These are phyloP conservation scores for Francoa sonchifolia DNA, from an alignment of 441 rosid species.

Conservation along the genomic window DNA sequence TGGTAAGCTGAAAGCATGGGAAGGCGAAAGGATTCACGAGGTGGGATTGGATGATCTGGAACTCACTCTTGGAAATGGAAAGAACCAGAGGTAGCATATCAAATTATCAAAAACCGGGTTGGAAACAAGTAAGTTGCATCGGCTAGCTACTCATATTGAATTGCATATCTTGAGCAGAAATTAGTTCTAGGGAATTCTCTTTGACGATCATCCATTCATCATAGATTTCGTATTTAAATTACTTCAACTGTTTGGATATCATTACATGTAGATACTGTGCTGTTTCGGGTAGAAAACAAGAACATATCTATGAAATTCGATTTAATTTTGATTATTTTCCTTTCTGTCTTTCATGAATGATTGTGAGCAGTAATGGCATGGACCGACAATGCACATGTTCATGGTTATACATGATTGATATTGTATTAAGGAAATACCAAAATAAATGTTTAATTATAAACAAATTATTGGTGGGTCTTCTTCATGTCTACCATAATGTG, in stretches of 20 bases:
- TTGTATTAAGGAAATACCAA: no score
- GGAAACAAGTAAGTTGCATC: constrained; percentile 1
- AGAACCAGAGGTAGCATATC: constrained; percentile 35
- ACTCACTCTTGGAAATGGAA: constrained; percentile 80
- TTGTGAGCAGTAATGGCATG: no score
- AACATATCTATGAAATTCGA: no score
- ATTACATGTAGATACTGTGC: constrained; percentile 2
- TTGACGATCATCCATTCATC: not conserved
- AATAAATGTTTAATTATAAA: no score
- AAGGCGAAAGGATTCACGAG: constrained; percentile 95
- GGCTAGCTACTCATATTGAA: constrained; percentile 6
- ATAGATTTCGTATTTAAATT: not conserved
- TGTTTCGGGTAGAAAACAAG: not conserved
- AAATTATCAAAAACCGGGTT: constrained; percentile 2
- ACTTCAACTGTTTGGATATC: not conserved
- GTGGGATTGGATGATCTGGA: constrained; percentile 88
- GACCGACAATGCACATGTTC: no score
- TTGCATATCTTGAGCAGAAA: constrained; percentile 14
- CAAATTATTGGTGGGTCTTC: no score
- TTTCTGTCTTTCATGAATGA: not conserved
- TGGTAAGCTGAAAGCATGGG: constrained; percentile 87
- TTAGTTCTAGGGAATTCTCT: constrained; percentile 13
- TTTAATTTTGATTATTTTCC: no score
- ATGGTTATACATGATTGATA: no score
- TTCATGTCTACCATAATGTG: no score